These are phyloP conservation scores for Aspergillus fructus DNA, from an alignment of 2,329 filamentous ascomycete species.

Conservation along the genomic window DNA sequence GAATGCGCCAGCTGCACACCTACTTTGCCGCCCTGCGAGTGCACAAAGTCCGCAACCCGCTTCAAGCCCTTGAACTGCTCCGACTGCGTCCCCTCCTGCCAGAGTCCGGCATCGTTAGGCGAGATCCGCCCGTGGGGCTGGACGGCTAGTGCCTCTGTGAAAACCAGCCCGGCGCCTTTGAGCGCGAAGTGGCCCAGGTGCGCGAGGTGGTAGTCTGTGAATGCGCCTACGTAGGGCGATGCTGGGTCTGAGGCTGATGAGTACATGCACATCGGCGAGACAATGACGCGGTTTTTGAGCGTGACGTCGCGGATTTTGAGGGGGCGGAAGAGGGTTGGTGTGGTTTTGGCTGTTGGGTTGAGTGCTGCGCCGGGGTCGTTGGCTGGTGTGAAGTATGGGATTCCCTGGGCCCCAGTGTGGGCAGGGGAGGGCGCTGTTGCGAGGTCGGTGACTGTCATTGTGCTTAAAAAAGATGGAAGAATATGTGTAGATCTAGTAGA, in stretches of 20 bases:
- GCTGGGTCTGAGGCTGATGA: conserved; percentile 46
- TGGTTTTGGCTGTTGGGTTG: conserved; percentile 31
- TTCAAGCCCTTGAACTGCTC: conserved; percentile 34
- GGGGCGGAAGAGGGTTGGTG: conserved; percentile 1
- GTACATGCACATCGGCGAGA: conserved; percentile 10
- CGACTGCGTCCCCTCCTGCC: conserved; percentile 46
- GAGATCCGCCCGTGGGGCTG: conserved; percentile 6
- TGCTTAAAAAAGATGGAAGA: too few species aligned
- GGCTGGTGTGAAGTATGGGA: conserved; percentile 39
- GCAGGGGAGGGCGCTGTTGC: conserved; percentile 12
- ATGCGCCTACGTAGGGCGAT: not conserved
- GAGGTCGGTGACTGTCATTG: not conserved
- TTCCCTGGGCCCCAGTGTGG: conserved; percentile 1
- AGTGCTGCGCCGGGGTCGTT: conserved; percentile 39
- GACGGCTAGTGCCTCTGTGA: conserved; percentile 2
- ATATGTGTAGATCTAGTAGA: not conserved
- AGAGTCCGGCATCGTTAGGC: conserved; percentile 3
- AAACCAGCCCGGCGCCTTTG: conserved; percentile 4
- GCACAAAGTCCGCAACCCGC: conserved; percentile 6
- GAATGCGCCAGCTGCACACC: conserved; percentile 7
- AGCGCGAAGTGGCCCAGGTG: conserved; percentile 3
- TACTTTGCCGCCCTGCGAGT: conserved; percentile 3
- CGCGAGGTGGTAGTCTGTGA: conserved; percentile 7
- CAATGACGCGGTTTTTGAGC: conserved; percentile 6
- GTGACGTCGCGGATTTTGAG: conserved; percentile 2